Evolutionary conservation across 495 filamentous ascomycete species (phyloP).

Genomic region (Lasiosphaeriaceae sp.): DNA sequence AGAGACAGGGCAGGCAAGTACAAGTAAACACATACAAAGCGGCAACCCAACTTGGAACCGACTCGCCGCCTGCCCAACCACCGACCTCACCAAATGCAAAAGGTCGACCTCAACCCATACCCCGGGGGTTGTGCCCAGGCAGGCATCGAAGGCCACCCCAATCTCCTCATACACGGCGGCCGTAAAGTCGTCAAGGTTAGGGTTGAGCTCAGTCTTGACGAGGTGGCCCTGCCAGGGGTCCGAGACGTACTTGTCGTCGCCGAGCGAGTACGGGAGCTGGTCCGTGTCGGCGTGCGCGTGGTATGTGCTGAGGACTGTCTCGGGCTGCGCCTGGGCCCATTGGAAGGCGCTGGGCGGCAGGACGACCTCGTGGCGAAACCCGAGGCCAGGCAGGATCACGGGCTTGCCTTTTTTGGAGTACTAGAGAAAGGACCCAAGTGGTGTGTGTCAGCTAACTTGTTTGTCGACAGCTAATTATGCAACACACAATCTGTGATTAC

Average conservation of each 20-base stretch:
- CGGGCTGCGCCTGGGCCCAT: conserved; percentile 21
- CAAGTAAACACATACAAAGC: too few species aligned
- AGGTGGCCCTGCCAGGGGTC: conserved; percentile 17
- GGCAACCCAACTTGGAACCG: too few species aligned
- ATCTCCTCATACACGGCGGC: conserved; percentile 14
- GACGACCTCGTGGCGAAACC: conserved; percentile 31
- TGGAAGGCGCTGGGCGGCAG: conserved; percentile 14
- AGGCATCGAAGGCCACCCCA: too few species aligned
- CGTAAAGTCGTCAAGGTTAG: conserved; percentile 14
- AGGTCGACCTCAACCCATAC: too few species aligned
- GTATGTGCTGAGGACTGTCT: conserved; percentile 10
- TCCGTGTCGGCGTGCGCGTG: conserved; percentile 9
- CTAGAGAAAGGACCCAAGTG: too few species aligned
- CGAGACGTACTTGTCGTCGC: conserved; percentile 1
- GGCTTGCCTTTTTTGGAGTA: conserved; percentile 31
- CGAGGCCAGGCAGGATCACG: conserved; percentile 33
- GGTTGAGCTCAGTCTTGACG: conserved; percentile 22
- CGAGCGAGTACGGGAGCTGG: conserved; percentile 14
- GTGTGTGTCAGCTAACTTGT: too few species aligned
- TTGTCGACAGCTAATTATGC: too few species aligned
- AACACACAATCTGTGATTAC: too few species aligned
- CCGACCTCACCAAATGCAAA: too few species aligned
- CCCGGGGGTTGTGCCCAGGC: too few species aligned
- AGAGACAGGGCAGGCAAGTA: too few species aligned
- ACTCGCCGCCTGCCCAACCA: too few species aligned